Base-by-base conservation (phyloP, 768 basidiomycete genomes). In the Glaciozyma martinii region DNA sequence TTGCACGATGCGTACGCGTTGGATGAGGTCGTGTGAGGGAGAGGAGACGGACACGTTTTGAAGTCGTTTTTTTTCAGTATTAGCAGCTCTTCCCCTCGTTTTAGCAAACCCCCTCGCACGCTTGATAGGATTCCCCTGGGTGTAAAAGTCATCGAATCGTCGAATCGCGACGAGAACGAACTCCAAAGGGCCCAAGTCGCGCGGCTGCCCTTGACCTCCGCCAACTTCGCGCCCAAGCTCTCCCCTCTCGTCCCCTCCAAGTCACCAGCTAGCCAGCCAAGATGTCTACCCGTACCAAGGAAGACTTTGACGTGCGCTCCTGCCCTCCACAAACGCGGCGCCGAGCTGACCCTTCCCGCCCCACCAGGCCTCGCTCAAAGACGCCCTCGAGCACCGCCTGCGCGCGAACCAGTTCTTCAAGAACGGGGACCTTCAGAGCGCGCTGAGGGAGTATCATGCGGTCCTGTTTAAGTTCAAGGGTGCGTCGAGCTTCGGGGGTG, bases 351-450 rank as follows among this genome's bases (percentile, higher is more conserved):
- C 44, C 25, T 18, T 18, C 49, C 19, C 59, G 1, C n/a, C n/a
- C n/a, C 9, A 5, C 12, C 60, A 61, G 56, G 16, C 23, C 13
- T n/a, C 19, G 10, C 53, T 61, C 49, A 33, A 56, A 25, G 29
- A 43, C 9, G 63, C 63, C 0, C 25, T 68, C 57, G 23, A 13
- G 27, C 25, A 44, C 4, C 60, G 67, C 12, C 46, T 57, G 13
- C 54, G 42, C 9, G 67, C 61, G 10, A 68, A 68, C 63, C 47
- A 62, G 25, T 44, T 50, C 21, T 57, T 62, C 63, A 65, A 65
- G 49, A 6, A 7, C 1, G 61, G 61, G 16, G 63, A 68, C 25
- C 40, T 60, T 23, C 10, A 8, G 2, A 42, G 32, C 9, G 67
- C 67, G 1, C 21, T 68, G 13, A 29, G 29, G 29, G 53, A 44